Base-by-base conservation (phyloP, 1,284 basidiomycete genomes). In the Agaricales sp. region DNA sequence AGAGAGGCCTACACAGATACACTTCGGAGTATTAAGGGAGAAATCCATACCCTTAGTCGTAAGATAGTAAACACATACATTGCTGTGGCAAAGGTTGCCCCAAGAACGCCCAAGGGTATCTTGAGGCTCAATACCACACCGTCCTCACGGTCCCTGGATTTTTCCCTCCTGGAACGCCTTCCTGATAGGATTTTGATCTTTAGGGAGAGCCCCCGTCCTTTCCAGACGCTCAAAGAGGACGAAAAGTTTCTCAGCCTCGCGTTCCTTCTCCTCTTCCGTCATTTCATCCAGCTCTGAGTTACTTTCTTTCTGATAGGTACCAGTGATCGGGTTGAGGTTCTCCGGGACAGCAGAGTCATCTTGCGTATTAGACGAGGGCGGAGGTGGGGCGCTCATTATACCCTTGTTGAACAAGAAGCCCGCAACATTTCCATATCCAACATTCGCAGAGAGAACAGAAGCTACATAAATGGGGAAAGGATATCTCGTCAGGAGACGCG, bases 341-440 rank as follows among this genome's bases (percentile, higher is more conserved):
- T 45, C 44, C 12, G 20, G 20, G 8, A 24, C 13, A n/a, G 4
- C 22, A 4, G 44, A 26, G 13, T 22, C 23, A 4, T 21, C 24
- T 21, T 26, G 13, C 8, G 4, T 18, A 43, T 43, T 18, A 23
- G 21, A 22, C 8, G 12, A 13, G 21, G 65, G 53, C 4, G 55
- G 61, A 3, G 65, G 55, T 1, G 77, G 75, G 0, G 81, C 78
- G 47, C 71, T 78, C 56, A 87, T 72, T 54, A 95, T 75, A 12
- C 91, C 91, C 60, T 91, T 92, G 59, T 88, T 81, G 68, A 92
- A 93, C 22, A 97, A 73, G 68, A 90, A 87, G 1, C 93, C 93
- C 0, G 92, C 90, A 24, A 92, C 90, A 59, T 92, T 92, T 19
- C 93, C 93, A 56, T 96, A 95, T 2, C 92, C 92, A 45, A 94